Conservation (phyloP, 306 rosid genomes). For the Casuarina glauca region DNA sequence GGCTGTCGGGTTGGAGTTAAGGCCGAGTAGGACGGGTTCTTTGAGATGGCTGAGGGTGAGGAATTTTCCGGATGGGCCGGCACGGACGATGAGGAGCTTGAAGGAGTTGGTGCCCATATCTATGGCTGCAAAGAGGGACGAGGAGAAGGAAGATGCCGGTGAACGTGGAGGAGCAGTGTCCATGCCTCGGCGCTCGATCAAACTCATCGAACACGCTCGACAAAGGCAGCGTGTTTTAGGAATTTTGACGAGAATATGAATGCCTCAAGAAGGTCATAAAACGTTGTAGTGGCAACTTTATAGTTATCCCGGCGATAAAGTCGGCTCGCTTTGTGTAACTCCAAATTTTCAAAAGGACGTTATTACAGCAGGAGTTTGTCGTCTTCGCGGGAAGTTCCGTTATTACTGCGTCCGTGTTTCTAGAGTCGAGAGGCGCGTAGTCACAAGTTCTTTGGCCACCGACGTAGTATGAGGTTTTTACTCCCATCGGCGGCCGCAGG, state of each 20-base stretch:
- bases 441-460: no score
- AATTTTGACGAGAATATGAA: neutral
- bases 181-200: slow-evolving; percentile 15
- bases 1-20: slow-evolving; percentile 13
- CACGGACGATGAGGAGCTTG: slow-evolving; percentile 37
- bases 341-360: no score
- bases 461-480: no score
- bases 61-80: slow-evolving; percentile 31
- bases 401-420: no score
- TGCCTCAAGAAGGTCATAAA: neutral
- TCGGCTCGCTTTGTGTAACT: no score
- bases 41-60: slow-evolving; percentile 27
- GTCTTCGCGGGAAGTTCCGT: no score
- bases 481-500: no score
- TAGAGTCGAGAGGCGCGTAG: no score
- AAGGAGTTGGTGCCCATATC: slow-evolving; percentile 50
- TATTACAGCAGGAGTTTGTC: no score
- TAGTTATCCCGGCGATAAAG: no score
- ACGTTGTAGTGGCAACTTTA: no score
- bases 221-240: neutral
- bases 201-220: neutral
- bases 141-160: neutral
- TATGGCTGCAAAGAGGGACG: slow-evolving; percentile 35
- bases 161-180: neutral
- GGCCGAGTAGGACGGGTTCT: slow-evolving; percentile 41